Evolutionary conservation across 805 yeast genomes (phyloP).

Genomic region (Maudiozyma bulderi): DNA sequence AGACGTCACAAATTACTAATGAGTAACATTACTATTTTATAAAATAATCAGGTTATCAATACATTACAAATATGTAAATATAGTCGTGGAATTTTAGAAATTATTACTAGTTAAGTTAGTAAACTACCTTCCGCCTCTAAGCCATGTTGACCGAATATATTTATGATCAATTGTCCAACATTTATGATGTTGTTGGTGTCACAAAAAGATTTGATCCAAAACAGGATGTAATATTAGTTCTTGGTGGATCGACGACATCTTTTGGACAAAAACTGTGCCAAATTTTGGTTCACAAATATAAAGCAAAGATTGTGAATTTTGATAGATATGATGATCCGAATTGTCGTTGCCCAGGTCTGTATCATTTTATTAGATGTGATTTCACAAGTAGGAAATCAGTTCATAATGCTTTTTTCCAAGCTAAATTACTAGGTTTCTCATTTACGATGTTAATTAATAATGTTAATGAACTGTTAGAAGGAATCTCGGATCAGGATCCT

Average conservation of each 20-base stretch:
- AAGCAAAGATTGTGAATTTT: conserved; percentile 10
- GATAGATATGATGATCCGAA: conserved; percentile 5
- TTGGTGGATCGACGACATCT: conserved; percentile 17
- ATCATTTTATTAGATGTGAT: conserved; percentile 5
- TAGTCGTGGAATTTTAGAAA: too few relatives aligned
- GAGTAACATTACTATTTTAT: too few relatives aligned
- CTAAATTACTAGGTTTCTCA: not conserved
- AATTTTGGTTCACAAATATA: conserved; percentile 3
- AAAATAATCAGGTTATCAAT: too few relatives aligned
- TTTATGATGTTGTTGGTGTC: not conserved
- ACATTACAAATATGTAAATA: too few relatives aligned
- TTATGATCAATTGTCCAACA: not conserved
- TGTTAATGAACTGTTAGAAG: conserved; percentile 9
- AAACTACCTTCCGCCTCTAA: not conserved
- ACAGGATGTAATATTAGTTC: conserved; percentile 9
- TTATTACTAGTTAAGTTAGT: too few relatives aligned
- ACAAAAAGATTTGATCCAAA: conserved; percentile 5
- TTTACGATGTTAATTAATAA: conserved; percentile 16
- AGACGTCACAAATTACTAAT: too few relatives aligned
- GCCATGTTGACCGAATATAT: not conserved
- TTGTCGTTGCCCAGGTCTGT: not conserved
- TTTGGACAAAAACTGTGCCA: conserved; percentile 12
- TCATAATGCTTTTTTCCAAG: not conserved
- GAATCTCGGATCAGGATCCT: conserved; percentile 1
- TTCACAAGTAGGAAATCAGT: not conserved